A percentile compares a stretch with the other conserved stretches of the same genome.
Conservation (phyloP, 2,329 filamentous ascomycete species). For the Penicillium janthinellum region DNA sequence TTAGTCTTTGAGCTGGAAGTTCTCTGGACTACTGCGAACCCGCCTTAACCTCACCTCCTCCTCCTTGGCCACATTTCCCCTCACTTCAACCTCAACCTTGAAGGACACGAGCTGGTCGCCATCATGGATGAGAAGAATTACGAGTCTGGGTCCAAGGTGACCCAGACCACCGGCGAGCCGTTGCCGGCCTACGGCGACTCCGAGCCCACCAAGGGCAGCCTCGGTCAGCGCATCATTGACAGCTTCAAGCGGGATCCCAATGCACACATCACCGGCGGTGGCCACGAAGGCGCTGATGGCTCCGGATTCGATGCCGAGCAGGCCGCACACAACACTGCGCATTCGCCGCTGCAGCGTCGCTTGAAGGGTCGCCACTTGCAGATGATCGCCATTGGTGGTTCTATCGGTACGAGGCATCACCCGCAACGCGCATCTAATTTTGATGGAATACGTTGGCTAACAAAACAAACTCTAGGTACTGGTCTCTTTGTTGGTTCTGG, state of each 20-base stretch:
- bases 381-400: conserved; percentile 96
- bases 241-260: conserved; percentile 52
- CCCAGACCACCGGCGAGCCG: conserved; percentile 26
- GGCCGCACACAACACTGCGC: conserved; percentile 65
- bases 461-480: conserved; percentile 58
- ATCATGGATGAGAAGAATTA: conserved; percentile 39
- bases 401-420: conserved; percentile 63
- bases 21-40: background rate
- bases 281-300: conserved; percentile 53
- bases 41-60: background rate
- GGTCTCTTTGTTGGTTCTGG: conserved; percentile 87
- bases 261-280: conserved; percentile 35
- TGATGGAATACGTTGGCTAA: background rate
- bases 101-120: background rate
- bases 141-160: conserved; percentile 27
- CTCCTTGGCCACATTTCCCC: background rate
- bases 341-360: conserved; percentile 72
- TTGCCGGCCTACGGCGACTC: conserved; percentile 37
- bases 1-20: background rate
- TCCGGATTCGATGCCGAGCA: conserved; percentile 65
- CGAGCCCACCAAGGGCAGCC: conserved; percentile 22
- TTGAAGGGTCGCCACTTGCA: conserved; percentile 85
- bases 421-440: background rate
- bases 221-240: conserved; percentile 39
- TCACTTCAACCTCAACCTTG: background rate